These are phyloP conservation scores for Acaromyces ingoldii DNA, from an alignment of 1,284 basidiomycete species.

Conservation along the genomic window DNA sequence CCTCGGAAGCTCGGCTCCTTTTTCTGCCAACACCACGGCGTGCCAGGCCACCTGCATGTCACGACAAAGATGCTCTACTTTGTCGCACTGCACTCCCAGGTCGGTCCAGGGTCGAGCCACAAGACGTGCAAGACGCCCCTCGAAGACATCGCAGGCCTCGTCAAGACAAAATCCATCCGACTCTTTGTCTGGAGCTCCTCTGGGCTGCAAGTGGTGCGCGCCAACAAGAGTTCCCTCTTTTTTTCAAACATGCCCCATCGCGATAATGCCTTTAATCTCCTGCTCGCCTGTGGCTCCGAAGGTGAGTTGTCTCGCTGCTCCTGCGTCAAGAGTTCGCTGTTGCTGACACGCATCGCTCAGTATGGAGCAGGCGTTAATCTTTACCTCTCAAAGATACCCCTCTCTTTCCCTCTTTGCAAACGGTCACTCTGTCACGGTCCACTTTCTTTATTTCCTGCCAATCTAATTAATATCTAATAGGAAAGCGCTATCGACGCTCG, in stretches of 20 bases:
- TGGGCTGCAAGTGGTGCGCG: conserved; percentile 41
- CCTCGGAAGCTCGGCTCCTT: conserved; percentile 46
- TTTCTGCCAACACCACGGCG: conserved; percentile 47
- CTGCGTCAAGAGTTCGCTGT: no score
- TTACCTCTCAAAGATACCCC: no score
- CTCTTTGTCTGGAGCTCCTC: conserved; percentile 40
- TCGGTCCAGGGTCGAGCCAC: conserved; percentile 23
- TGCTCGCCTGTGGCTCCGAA: conserved; percentile 38
- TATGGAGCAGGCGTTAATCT: no score
- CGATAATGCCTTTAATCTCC: conserved; percentile 49
- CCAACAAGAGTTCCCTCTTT: conserved; percentile 30
- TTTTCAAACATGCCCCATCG: conserved; percentile 42
- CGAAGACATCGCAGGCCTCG: conserved; percentile 34
- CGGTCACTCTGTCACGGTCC: no score
- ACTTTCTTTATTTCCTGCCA: no score
- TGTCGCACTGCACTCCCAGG: conserved; percentile 36
- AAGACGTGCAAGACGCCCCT: conserved; percentile 33
- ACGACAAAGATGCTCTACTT: conserved; percentile 41
- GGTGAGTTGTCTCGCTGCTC: conserved; percentile 5
- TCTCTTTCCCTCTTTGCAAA: no score
- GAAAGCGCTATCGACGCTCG: no score
- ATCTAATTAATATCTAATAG: no score
- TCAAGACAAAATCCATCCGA: conserved; percentile 44
- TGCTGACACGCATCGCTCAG: no score
- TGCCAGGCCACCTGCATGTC: conserved; percentile 45